Base-by-base conservation (phyloP, 1,284 basidiomycete genomes). In the Ganoderma meredithae region DNA sequence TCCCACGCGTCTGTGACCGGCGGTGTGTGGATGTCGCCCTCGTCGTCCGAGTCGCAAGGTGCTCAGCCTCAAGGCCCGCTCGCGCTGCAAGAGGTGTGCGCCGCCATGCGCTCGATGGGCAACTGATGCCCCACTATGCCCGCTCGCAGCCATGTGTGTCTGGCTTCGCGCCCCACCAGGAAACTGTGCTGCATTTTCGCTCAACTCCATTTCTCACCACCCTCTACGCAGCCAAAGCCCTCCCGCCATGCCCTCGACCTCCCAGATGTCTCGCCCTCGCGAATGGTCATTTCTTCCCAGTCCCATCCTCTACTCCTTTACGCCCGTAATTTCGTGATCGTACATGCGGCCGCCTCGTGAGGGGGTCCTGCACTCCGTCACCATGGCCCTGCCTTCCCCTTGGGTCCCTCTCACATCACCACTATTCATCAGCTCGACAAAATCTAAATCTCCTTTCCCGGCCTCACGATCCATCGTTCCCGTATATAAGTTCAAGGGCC, bases 401-500 rank as follows among this genome's bases (percentile, higher is more conserved):
- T 39, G 55, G 31, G 36, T 41, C 22, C 41, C 36, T 60, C 58
- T 39, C 39, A 4, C 15, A 41, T 40, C 22, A 15, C 58, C 58
- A 43, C 13, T 25, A 40, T 60, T 22, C 58, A 40, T 39, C 58
- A 60, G 13, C 36, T 41, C 58, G 13, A 41, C 39, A 40, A 55
- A 33, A 39, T 39, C 36, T 9, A 44, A 22, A 55, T 22, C 60
- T 64, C 43, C 53, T 55, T 60, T 31, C 60, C 67, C 65, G 61
- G 60, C 66, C 68, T 62, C 62, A 40, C 65, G 60, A 62, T 66
- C 53, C 36, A 62, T 60, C 61, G 40, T 49, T 49, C 62, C 36
- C 56, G 68, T 72, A 72, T 72, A 72, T 72, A 72, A 71, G 66
- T 71, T 66, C 68, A n/a, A 56, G 71, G 40, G 52, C 66, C 31